These are phyloP conservation scores for Podospora appendiculata DNA, from an alignment of 495 filamentous ascomycete genomes.

Conservation along the genomic window DNA sequence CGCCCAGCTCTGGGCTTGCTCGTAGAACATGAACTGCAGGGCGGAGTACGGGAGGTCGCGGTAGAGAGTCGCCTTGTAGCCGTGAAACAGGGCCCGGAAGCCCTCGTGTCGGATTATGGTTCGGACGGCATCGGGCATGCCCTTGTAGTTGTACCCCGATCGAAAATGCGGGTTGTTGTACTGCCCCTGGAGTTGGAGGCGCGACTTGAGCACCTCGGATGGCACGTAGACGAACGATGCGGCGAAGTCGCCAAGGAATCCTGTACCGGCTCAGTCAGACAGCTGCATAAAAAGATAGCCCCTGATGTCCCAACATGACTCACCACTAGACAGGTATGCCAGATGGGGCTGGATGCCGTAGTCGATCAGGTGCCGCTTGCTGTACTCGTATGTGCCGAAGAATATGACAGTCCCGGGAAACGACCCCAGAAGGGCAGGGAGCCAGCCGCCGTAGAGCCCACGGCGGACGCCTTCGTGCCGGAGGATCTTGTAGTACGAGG, in stretches of 20 bases:
- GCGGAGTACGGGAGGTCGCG: conserved; percentile 94
- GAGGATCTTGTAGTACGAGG: conserved; percentile 85
- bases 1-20: conserved; percentile 80
- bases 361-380: conserved; percentile 84
- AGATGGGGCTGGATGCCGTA: conserved; percentile 65
- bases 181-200: conserved; percentile 87
- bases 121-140: conserved; percentile 66
- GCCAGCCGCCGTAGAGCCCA: conserved; percentile 88
- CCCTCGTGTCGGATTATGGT: conserved; percentile 82
- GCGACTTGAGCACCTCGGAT: conserved; percentile 92
- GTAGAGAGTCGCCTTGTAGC: conserved; percentile 89
- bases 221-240: conserved; percentile 92
- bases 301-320: conserved; percentile 8
- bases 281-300: background rate
- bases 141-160: conserved; percentile 90
- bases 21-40: conserved; percentile 95
- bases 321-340: conserved; percentile 78
- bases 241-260: conserved; percentile 85
- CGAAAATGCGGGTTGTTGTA: conserved; percentile 90
- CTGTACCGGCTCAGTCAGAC: conserved; percentile 34
- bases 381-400: conserved; percentile 93
- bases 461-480: conserved; percentile 82
- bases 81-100: conserved; percentile 77
- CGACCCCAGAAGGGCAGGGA: conserved; percentile 82
- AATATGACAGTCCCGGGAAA: conserved; percentile 93